These are phyloP conservation scores for Rhytidhysteron rufulum DNA, from an alignment of 2,329 filamentous ascomycete species.

Conservation along the genomic window DNA sequence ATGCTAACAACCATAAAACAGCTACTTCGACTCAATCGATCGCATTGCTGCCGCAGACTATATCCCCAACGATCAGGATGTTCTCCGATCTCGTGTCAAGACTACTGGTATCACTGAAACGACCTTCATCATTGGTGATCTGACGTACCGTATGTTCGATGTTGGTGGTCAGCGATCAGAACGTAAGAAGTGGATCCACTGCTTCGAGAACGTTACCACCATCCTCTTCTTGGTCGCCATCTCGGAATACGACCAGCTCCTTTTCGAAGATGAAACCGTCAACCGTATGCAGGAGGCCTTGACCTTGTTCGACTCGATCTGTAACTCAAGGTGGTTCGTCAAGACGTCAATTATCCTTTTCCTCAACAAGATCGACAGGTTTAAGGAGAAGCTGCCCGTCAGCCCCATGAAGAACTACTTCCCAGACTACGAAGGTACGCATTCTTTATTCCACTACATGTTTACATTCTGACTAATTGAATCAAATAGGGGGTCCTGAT, in stretches of 20 bases:
- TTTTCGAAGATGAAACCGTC: constrained; percentile 91
- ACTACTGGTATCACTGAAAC: constrained; percentile 97
- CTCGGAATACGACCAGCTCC: constrained; percentile 91
- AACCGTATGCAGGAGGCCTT: constrained; percentile 72
- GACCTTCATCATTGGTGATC: constrained; percentile 88
- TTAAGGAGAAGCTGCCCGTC: constrained; percentile 70
- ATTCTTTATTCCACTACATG: too few relatives aligned
- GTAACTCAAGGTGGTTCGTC: constrained; percentile 69
- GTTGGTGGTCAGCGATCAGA: constrained; percentile 94
- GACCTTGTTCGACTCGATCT: constrained; percentile 68
- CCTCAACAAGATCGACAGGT: constrained; percentile 72
- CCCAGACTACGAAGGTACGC: constrained; percentile 67
- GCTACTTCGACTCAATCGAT: constrained; percentile 94
- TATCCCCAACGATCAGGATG: constrained; percentile 92
- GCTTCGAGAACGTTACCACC: constrained; percentile 96
- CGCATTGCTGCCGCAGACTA: constrained; percentile 89
- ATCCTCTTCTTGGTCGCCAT: constrained; percentile 97
- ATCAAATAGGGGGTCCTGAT: constrained; percentile 71
- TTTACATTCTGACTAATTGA: constrained; percentile 7
- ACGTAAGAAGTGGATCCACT: constrained; percentile 99
- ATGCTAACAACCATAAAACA: constrained; percentile 35
- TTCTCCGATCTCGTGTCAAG: constrained; percentile 93
- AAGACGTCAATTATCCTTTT: constrained; percentile 71
- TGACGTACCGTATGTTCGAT: constrained; percentile 97
- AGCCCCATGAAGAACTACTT: constrained; percentile 75